Evolutionary conservation across 1,139 yeast genomes (phyloP), one percentile per base, ranked within the genome.

Genomic region (Scheffersomyces insectosa): DNA sequence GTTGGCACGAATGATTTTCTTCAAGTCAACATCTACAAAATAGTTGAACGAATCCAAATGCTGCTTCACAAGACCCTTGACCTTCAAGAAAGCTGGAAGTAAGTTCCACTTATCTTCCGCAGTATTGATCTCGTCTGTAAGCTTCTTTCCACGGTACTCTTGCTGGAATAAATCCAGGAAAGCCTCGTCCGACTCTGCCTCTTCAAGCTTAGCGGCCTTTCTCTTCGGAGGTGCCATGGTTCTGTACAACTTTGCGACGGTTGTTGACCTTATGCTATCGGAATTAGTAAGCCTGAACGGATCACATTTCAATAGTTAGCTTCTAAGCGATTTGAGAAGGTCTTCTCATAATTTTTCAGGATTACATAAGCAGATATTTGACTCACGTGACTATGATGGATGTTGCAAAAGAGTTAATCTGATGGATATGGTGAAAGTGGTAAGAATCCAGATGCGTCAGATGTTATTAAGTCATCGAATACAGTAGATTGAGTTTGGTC

Each of bases 1-100:
- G 64, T 93, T 93, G 27, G 99, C 99, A 55, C 80, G 73, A 49
- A 93, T 86, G 62, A 93, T 95, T 63, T 93, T 93, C 67, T 87
- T 89, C 64, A 93, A 77, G 61, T 93, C 99, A 8, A 83, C 84
- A 59, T 95, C 98, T 27, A 93, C 96, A 65, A 93, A 93, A 67
- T 88, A 93, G 62, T 93, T 91, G 76, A 90, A 93, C 13, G 99
- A 93, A 60, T 93, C 99, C 60, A 95, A 73, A 72, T 93, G 99
- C 69, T 93, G 99, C 59, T 95, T 93, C 38, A 93, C 98, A 40
- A 93, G 73, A 42, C 99, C 99, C 63, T 93, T 93, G 37, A 95
- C 97, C 60, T 90, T 90, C 48, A 93, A 72, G 60, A 93, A 93
- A 0, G 99, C 99, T 0, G 99, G 99, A 37, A 93, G 69, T 43